Conservation (phyloP, 2,329 filamentous ascomycete genomes). For the Bipolaris sorokiniana region DNA sequence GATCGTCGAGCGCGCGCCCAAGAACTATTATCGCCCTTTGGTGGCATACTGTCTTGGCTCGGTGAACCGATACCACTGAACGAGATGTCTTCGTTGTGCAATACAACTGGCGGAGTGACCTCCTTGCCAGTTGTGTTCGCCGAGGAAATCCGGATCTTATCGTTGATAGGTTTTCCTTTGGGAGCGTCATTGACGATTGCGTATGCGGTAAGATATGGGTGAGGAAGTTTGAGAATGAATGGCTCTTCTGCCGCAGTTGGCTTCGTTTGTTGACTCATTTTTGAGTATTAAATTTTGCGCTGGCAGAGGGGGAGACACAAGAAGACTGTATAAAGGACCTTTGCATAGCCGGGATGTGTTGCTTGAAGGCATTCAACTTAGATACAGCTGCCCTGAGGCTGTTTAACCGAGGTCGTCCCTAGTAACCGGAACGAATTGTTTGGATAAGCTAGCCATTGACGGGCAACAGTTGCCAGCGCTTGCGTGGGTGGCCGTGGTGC, state of each 20-base stretch:
- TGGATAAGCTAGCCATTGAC: conserved; percentile 22
- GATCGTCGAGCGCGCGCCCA: conserved; percentile 56
- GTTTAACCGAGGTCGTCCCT: conserved; percentile 37
- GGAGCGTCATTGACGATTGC: conserved; percentile 33
- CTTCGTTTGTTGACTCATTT: conserved; percentile 32
- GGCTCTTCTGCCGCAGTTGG: conserved; percentile 22
- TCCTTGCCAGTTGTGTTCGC: conserved; percentile 26
- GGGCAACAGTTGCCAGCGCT: conserved; percentile 6
- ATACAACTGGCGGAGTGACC: conserved; percentile 28
- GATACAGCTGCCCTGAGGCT: conserved; percentile 7
- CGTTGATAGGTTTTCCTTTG: conserved; percentile 25
- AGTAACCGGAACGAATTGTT: conserved; percentile 16
- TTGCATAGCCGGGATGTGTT: conserved; percentile 14
- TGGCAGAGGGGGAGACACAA: background rate
- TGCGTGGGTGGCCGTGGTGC: conserved; percentile 10
- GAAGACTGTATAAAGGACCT: conserved; percentile 10
- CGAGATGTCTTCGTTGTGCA: conserved; percentile 37
- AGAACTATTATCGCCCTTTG: conserved; percentile 45
- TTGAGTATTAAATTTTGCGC: conserved; percentile 4
- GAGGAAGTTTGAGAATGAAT: conserved; percentile 44
- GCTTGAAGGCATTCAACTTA: conserved; percentile 16
- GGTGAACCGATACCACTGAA: conserved; percentile 42
- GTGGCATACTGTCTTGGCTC: conserved; percentile 31
- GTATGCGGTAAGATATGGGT: conserved; percentile 48
- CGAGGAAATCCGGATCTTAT: conserved; percentile 32